phyloP scores from a whole-genome alignment of 2,329 filamentous ascomycete genomes.

The Pyrenophora tritici-repentis region DNA sequence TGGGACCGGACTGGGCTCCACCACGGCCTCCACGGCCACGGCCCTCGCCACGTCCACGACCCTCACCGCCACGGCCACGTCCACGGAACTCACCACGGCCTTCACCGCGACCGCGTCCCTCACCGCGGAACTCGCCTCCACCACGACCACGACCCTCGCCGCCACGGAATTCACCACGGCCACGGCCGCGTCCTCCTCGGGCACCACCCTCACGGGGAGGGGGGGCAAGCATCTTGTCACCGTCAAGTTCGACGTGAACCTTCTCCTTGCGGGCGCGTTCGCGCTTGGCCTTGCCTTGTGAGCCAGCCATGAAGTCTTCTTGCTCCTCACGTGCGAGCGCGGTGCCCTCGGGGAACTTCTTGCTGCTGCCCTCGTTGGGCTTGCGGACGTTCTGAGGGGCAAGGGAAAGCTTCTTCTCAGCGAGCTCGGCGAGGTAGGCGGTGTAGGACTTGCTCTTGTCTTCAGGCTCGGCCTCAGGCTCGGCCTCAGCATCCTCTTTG shows the following conservation, averaged over 20 bases:
- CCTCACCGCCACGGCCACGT: constrained; percentile 50
- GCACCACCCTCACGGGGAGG: constrained; percentile 59
- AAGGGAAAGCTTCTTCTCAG: constrained; percentile 76
- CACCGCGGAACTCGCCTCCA: constrained; percentile 49
- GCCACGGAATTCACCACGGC: constrained; percentile 60
- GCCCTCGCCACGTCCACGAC: constrained; percentile 55
- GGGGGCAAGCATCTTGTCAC: constrained; percentile 58
- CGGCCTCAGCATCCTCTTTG: constrained; percentile 46
- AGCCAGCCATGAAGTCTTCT: constrained; percentile 73
- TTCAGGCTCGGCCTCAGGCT: constrained; percentile 63
- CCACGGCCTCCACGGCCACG: constrained; percentile 57
- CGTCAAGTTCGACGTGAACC: constrained; percentile 85
- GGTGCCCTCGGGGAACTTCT: constrained; percentile 92
- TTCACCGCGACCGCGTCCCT: constrained; percentile 53
- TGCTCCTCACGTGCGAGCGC: constrained; percentile 63
- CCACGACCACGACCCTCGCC: constrained; percentile 60
- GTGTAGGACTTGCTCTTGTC: constrained; percentile 90
- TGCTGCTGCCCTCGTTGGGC: constrained; percentile 91
- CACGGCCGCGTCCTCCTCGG: constrained; percentile 57
- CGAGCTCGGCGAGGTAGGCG: constrained; percentile 81
- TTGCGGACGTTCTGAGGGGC: constrained; percentile 75
- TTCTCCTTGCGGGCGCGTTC: constrained; percentile 93
- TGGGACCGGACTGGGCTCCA: constrained; percentile 48
- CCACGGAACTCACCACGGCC: constrained; percentile 56
- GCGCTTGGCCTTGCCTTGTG: constrained; percentile 75